Evolutionary conservation across 176 grass and related monocot genomes (phyloP), one percentile per base, ranked within the genome.

Genomic region (Tillandsia fasciculata): DNA sequence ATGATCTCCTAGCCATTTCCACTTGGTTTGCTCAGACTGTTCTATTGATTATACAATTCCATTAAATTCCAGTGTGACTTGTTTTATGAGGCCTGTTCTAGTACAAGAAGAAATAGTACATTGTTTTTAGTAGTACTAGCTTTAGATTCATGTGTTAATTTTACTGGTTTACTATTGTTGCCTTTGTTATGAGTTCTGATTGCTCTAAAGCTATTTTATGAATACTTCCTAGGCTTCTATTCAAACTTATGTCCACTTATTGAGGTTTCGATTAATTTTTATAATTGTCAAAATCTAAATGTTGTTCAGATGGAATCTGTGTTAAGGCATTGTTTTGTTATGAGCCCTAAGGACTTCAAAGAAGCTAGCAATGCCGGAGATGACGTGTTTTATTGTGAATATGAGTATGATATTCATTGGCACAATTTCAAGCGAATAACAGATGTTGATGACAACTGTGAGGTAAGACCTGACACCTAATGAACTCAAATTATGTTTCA

Each of bases 301-400:
- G 49, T 52, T 83, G 33, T 82, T 52, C 75, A 94, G 89, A 87
- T 97, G 86, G 79, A 97, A 80, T 87, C 83, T 57, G 81, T 92
- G 51, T 67, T 97, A 78, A 87, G 94, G 48, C 94, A 92, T 75
- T 97, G 94, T 82, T 87, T 11, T 49, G 77, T 90, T 73, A 66
- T 87, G 84, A 86, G 68, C 51, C 94, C 94, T 49, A 86, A 90
- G 68, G 86, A 85, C 24, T 97, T 83, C 57, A 87, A 56, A 65
- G 71, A 83, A 81, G 94, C 94, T 10, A 72, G 65, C 64, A 64
- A 90, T 86, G 81, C 20, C 8, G 92, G 92, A 77, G 94, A 97
- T 79, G 94, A 97, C 83, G 84, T 97, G 26, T 97, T 97, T 80
- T 97, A 97, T 66, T 97, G 94, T 66, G 94, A 97, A 76, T 97